Percentiles rank a stretch among this genome's conserved stretches.
Evolutionary conservation across 352 stramenopile genomes (phyloP).

Genomic region (Globisporangium spiculum): DNA sequence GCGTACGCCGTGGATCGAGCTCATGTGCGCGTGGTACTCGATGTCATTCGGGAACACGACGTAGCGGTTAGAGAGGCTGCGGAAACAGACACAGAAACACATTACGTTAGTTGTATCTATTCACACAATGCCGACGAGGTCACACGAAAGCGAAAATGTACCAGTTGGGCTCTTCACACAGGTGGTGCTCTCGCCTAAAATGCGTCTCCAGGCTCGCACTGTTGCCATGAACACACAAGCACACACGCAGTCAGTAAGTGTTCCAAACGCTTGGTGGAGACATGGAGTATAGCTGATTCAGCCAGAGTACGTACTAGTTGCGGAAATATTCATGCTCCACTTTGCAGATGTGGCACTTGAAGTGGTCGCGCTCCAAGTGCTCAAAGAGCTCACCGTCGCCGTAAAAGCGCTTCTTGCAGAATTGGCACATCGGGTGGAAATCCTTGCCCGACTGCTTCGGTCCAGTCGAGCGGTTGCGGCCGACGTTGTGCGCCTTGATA

Average conservation of each 20-base stretch:
- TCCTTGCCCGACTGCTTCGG: slow-evolving; percentile 63
- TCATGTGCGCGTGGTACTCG: slow-evolving; percentile 86
- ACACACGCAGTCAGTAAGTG: slow-evolving; percentile 15
- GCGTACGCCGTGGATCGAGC: slow-evolving; percentile 64
- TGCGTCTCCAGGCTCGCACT: slow-evolving; percentile 81
- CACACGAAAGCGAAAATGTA: slow-evolving; percentile 22
- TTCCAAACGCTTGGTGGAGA: not conserved
- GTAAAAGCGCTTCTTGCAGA: slow-evolving; percentile 87
- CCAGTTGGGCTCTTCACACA: slow-evolving; percentile 85
- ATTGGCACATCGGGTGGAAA: slow-evolving; percentile 88
- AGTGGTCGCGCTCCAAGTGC: slow-evolving; percentile 88
- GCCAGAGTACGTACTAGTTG: slow-evolving; percentile 72
- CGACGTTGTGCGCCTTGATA: slow-evolving; percentile 65
- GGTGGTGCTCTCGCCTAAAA: slow-evolving; percentile 77
- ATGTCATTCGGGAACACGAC: slow-evolving; percentile 86
- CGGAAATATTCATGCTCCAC: slow-evolving; percentile 86
- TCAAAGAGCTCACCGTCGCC: slow-evolving; percentile 82
- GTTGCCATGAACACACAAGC: slow-evolving; percentile 11
- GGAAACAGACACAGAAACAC: not conserved
- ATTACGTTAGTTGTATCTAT: not conserved
- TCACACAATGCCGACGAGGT: slow-evolving; percentile 9
- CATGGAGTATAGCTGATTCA: not conserved
- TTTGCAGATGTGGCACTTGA: slow-evolving; percentile 90
- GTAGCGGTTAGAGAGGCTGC: slow-evolving; percentile 78
- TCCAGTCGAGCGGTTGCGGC: slow-evolving; percentile 35